Evolutionary conservation across 768 basidiomycete species (phyloP).

Genomic region (Xerocomellus chrysenteron): DNA sequence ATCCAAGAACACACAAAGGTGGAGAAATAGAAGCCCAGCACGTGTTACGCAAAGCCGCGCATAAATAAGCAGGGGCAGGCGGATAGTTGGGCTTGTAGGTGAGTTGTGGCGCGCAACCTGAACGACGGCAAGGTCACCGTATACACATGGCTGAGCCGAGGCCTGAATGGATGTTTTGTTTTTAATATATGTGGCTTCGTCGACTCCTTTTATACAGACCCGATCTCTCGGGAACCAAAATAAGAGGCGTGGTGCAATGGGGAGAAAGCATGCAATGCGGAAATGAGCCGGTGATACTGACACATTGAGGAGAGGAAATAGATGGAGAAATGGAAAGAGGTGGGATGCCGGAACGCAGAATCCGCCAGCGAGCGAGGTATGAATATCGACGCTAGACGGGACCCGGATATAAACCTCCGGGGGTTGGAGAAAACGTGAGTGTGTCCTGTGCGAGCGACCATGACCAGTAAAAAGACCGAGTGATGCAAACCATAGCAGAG

Average conservation of each 20-base stretch:
- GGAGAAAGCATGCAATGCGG: constrained; percentile 42
- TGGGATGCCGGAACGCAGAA: constrained; percentile 21
- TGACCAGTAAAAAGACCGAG: constrained; percentile 34
- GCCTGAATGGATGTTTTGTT: constrained; percentile 22
- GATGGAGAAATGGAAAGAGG: constrained; percentile 24
- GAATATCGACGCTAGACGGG: constrained; percentile 41
- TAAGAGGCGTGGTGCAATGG: constrained; percentile 37
- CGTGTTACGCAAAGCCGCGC: constrained; percentile 23
- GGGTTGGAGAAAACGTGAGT: constrained; percentile 19
- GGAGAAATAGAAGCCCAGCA: constrained; percentile 30
- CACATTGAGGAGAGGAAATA: constrained; percentile 38
- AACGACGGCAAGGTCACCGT: constrained; percentile 23
- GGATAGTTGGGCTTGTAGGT: constrained; percentile 21
- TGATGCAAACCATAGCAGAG: constrained; percentile 28
- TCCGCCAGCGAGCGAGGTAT: constrained; percentile 43
- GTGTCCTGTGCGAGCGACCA: constrained; percentile 41
- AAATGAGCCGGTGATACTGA: constrained; percentile 41
- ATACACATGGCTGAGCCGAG: constrained; percentile 35
- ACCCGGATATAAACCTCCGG: constrained; percentile 32
- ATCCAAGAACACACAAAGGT: constrained; percentile 42
- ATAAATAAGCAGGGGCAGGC: constrained; percentile 34
- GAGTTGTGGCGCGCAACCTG: constrained; percentile 26
- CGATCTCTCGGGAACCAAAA: constrained; percentile 31
- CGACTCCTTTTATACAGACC: constrained; percentile 40
- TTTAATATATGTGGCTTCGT: constrained; percentile 33